Conservation (phyloP, 2,329 filamentous ascomycete species). For the Ophiognomonia clavigignenti-juglandacearum region DNA sequence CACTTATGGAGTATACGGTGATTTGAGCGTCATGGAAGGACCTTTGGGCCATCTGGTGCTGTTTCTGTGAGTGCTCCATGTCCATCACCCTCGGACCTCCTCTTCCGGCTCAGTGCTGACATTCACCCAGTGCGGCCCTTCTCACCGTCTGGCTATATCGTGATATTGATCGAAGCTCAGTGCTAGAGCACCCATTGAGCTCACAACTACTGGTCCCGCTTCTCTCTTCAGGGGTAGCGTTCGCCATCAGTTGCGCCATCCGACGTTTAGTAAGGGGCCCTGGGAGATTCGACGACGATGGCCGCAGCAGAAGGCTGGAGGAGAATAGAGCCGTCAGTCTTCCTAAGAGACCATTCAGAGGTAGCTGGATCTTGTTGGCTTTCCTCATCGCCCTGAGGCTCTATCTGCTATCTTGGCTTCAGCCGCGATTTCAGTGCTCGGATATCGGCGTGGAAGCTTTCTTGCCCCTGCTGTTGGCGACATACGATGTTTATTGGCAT, state of each 20-base stretch:
- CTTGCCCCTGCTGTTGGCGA: slow-evolving; percentile 38
- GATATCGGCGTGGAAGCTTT: slow-evolving; percentile 47
- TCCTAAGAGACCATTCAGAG: slow-evolving; percentile 42
- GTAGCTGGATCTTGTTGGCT: slow-evolving; percentile 39
- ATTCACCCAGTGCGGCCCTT: slow-evolving; percentile 5
- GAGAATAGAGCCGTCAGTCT: slow-evolving; percentile 28
- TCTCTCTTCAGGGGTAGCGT: slow-evolving; percentile 37
- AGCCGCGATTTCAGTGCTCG: slow-evolving; percentile 45
- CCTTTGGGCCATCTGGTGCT: not conserved
- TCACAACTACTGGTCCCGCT: slow-evolving; percentile 43
- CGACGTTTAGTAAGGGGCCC: slow-evolving; percentile 42
- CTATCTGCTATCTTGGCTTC: slow-evolving; percentile 41
- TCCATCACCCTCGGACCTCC: too few species aligned
- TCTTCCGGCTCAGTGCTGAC: not conserved
- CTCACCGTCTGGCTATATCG: slow-evolving; percentile 10
- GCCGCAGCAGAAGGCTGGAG: slow-evolving; percentile 25
- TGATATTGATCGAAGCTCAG: slow-evolving; percentile 39
- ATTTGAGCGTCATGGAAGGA: not conserved
- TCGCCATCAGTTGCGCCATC: slow-evolving; percentile 36
- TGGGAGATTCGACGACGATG: slow-evolving; percentile 37
- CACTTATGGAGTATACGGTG: not conserved
- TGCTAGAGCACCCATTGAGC: slow-evolving; percentile 47
- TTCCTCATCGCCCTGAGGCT: slow-evolving; percentile 41
- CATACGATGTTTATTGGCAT: slow-evolving; percentile 39
- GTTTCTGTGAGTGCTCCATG: not conserved